A percentile compares a stretch with the other conserved stretches of the same genome.
phyloP scores from a whole-genome alignment of 495 filamentous ascomycete species.

The Sphaerosporella brunnea region DNA sequence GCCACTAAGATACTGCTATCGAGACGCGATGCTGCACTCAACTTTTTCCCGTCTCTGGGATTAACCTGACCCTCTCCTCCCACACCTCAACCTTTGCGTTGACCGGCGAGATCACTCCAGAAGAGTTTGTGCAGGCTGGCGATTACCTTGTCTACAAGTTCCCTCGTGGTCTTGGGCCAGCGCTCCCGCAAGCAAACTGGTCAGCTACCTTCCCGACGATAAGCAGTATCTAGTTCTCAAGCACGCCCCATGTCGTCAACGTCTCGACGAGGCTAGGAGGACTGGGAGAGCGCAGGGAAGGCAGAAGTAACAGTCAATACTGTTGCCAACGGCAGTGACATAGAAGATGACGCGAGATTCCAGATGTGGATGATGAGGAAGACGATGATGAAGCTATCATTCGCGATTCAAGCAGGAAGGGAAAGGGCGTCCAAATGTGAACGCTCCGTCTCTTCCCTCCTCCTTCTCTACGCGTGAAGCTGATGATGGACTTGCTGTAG shows the following conservation, averaged over 20 bases:
- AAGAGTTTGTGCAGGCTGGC: conserved; percentile 88
- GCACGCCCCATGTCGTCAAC: conserved; percentile 77
- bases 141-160: conserved; percentile 99
- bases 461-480: too few relatives aligned
- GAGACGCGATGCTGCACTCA: conserved; percentile 50
- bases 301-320: conserved; percentile 59
- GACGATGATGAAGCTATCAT: conserved; percentile 97
- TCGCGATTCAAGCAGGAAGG: conserved; percentile 32
- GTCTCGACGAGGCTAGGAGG: conserved; percentile 80
- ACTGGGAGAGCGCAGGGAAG: conserved; percentile 34
- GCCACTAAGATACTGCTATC: too few relatives aligned
- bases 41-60: conserved; percentile 74
- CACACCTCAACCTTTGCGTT: conserved; percentile 83
- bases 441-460: too few relatives aligned
- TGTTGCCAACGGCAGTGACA: conserved; percentile 53
- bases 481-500: too few relatives aligned
- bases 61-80: conserved; percentile 66
- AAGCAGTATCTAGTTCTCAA: conserved; percentile 95
- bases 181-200: conserved; percentile 55
- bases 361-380: conserved; percentile 94
- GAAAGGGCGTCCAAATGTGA: conserved; percentile 30
- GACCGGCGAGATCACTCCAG: conserved; percentile 89
- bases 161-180: conserved; percentile 99
- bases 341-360: conserved; percentile 65
- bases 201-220: conserved; percentile 60